These are phyloP conservation scores for Pyronema omphalodes DNA, from an alignment of 495 filamentous ascomycete species.

Conservation along the genomic window DNA sequence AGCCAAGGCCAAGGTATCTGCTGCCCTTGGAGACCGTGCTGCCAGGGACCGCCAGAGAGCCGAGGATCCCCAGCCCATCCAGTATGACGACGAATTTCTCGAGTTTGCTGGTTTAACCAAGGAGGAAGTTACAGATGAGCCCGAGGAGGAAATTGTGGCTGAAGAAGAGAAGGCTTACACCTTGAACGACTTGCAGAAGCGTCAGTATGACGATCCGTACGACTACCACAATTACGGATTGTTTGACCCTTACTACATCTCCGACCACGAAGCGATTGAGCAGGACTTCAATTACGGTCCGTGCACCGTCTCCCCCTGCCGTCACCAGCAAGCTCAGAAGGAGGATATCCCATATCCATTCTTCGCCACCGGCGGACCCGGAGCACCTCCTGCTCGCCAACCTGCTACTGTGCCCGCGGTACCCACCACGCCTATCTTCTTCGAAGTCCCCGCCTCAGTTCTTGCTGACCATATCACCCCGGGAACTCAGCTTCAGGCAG, in stretches of 20 bases:
- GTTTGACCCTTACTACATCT: neutral
- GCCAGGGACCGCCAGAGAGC: neutral
- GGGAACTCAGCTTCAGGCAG: neutral
- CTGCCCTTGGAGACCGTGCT: neutral
- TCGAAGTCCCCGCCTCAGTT: too few relatives aligned
- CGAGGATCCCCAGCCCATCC: neutral
- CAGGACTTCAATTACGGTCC: too few relatives aligned
- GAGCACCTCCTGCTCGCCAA: neutral
- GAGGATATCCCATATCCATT: neutral
- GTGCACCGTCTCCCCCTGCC: too few relatives aligned
- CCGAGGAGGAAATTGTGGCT: neutral
- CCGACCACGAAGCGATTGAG: too few relatives aligned
- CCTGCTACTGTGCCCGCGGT: neutral
- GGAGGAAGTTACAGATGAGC: neutral
- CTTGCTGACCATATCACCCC: too few relatives aligned
- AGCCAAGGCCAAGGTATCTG: neutral
- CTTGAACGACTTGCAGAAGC: neutral
- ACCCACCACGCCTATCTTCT: neutral
- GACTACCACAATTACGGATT: neutral
- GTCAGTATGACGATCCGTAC: neutral
- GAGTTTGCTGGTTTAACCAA: neutral
- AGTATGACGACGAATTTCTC: slow-evolving; percentile 5
- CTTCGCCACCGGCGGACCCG: neutral
- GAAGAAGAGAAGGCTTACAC: neutral
- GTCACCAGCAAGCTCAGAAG: too few relatives aligned